Conservation (phyloP, 352 stramenopile genomes). For the Globisporangium recalcitrans region DNA sequence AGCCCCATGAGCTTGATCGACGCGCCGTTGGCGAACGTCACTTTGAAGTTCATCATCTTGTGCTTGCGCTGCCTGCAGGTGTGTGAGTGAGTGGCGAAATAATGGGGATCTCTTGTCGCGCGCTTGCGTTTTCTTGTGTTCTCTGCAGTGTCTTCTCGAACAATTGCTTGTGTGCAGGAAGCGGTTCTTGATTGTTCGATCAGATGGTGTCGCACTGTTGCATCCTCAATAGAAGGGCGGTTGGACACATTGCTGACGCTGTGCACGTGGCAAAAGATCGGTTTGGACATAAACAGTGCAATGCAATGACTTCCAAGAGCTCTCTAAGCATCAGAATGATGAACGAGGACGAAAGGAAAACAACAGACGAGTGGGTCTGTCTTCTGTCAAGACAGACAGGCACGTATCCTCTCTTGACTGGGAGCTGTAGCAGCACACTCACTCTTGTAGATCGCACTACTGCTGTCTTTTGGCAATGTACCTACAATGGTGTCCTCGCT, state of each 20-base stretch:
- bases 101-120: neutral
- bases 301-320: neutral
- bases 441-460: neutral
- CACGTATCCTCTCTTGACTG: neutral
- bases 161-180: neutral
- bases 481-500: neutral
- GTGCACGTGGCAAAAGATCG: conserved; percentile 3
- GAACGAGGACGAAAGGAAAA: too few species aligned
- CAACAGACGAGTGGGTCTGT: too few species aligned
- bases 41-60: conserved; percentile 49
- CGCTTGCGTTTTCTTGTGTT: neutral
- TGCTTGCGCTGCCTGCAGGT: neutral
- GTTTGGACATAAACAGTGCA: neutral
- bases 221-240: conserved; percentile 6
- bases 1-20: conserved; percentile 70
- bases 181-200: conserved; percentile 16
- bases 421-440: neutral
- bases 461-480: neutral
- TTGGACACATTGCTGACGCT: neutral
- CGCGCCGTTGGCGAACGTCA: conserved; percentile 66
- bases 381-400: too few species aligned
- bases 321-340: neutral
- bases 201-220: conserved; percentile 3
- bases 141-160: conserved; percentile 2
- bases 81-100: neutral